Percentiles rank a stretch among this genome's conserved stretches.
Evolutionary conservation across 2,329 filamentous ascomycete genomes (phyloP).

Genomic region (Cladosporium halotolerans): DNA sequence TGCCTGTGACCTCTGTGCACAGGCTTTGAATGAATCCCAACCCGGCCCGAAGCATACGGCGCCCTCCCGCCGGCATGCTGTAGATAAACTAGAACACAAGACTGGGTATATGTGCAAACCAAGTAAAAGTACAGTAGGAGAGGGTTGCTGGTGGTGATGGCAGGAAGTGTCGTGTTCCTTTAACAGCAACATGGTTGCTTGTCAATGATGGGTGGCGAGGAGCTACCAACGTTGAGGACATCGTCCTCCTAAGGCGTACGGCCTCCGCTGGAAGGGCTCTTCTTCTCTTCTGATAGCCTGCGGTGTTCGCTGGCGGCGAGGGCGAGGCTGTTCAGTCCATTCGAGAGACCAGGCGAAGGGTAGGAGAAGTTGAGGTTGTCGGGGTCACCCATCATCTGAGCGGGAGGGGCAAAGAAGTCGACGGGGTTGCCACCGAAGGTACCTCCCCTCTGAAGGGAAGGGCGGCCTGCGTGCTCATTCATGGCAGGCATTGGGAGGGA

Average conservation of each 20-base stretch:
- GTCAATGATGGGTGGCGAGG: background rate
- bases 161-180: background rate
- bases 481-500: conserved; percentile 29
- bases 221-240: background rate
- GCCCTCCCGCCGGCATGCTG: conserved; percentile 9
- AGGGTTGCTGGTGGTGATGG: background rate
- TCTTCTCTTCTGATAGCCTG: conserved; percentile 28
- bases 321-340: conserved; percentile 33
- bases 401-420: conserved; percentile 28
- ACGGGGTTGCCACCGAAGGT: conserved; percentile 26
- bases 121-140: conserved; percentile 10
- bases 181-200: background rate
- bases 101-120: conserved; percentile 11
- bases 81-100: conserved; percentile 4
- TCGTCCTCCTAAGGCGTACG: background rate
- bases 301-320: conserved; percentile 31
- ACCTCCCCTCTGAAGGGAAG: conserved; percentile 26
- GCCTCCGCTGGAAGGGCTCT: conserved; percentile 3
- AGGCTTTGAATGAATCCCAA: too few species aligned
- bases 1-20: too few species aligned
- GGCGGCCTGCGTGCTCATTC: conserved; percentile 26
- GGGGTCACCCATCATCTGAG: conserved; percentile 25
- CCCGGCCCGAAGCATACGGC: background rate
- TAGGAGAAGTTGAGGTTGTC: conserved; percentile 31
- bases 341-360: conserved; percentile 33